Evolutionary conservation across 1,139 yeast genomes (phyloP).

Genomic region (Yamadazyma jaroonii): DNA sequence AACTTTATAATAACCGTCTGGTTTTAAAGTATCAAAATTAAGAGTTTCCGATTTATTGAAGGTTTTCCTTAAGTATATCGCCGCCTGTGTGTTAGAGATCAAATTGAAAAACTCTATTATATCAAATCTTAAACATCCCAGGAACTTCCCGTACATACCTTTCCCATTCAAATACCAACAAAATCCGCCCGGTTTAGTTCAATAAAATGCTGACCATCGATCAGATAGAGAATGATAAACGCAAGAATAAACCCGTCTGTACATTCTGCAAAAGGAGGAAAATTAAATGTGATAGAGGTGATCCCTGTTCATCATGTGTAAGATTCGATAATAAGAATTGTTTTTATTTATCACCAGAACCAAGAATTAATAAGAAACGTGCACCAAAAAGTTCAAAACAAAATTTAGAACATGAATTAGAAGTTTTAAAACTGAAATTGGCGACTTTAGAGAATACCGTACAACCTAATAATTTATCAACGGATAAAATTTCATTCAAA

Average conservation of each 20-base stretch:
- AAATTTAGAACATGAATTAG: conserved; percentile 13
- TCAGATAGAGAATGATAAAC: no score
- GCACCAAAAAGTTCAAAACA: conserved; percentile 5
- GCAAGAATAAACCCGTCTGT: conserved; percentile 21
- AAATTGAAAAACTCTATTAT: no score
- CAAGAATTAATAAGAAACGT: conserved; percentile 6
- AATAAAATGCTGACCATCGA: no score
- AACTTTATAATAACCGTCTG: no score
- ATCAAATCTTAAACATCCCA: no score
- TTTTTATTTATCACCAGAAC: conserved; percentile 12
- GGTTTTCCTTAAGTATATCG: no score
- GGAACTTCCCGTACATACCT: no score
- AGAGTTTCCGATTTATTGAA: no score
- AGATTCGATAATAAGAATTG: conserved; percentile 13
- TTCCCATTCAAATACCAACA: no score
- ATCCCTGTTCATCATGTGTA: conserved; percentile 32
- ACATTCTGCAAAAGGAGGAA: conserved; percentile 39
- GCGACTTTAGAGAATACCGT: conserved; percentile 7
- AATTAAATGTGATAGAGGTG: conserved; percentile 32
- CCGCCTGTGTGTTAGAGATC: no score
- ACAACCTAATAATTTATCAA: neutral
- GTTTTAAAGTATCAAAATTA: no score
- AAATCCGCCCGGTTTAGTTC: no score
- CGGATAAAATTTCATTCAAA: neutral
- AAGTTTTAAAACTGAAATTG: conserved; percentile 8